Evolutionary conservation across 2,329 filamentous ascomycete species (phyloP).

Genomic region (Sarocladiaceae sp.): DNA sequence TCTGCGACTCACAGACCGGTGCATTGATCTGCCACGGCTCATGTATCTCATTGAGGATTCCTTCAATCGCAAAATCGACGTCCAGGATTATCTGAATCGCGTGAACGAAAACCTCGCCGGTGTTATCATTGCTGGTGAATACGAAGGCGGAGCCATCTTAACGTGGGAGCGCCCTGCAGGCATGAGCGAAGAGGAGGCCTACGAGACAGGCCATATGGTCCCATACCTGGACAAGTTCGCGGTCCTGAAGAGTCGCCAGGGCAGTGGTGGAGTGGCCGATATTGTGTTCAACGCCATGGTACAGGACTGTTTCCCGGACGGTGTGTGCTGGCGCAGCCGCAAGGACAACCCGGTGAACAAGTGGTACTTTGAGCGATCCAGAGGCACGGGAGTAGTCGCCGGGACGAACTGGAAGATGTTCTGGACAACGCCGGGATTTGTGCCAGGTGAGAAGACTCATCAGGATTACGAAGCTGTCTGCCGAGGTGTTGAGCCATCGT

Average conservation of each 20-base stretch:
- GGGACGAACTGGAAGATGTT: conserved; percentile 97
- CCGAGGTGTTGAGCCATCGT: conserved; percentile 55
- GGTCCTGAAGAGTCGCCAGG: conserved; percentile 81
- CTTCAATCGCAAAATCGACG: conserved; percentile 78
- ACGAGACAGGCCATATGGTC: conserved; percentile 59
- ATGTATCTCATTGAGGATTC: conserved; percentile 89
- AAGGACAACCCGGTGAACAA: conserved; percentile 95
- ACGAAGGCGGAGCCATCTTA: conserved; percentile 89
- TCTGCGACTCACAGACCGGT: conserved; percentile 69
- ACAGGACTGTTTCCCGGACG: conserved; percentile 75
- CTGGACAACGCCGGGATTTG: conserved; percentile 74
- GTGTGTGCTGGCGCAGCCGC: conserved; percentile 87
- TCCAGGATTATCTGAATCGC: conserved; percentile 74
- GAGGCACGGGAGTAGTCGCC: conserved; percentile 74
- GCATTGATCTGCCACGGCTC: conserved; percentile 76
- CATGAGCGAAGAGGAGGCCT: conserved; percentile 46
- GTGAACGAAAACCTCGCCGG: conserved; percentile 78
- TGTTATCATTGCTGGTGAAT: conserved; percentile 90
- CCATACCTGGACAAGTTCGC: conserved; percentile 98
- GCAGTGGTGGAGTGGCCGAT: conserved; percentile 86
- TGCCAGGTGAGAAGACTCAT: conserved; percentile 49
- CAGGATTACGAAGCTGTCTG: conserved; percentile 72
- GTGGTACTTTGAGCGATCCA: conserved; percentile 94
- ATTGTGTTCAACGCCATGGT: conserved; percentile 97
- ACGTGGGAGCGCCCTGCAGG: conserved; percentile 82